Base-by-base conservation (phyloP, 306 rosid genomes). In the Ormosia emarginata region DNA sequence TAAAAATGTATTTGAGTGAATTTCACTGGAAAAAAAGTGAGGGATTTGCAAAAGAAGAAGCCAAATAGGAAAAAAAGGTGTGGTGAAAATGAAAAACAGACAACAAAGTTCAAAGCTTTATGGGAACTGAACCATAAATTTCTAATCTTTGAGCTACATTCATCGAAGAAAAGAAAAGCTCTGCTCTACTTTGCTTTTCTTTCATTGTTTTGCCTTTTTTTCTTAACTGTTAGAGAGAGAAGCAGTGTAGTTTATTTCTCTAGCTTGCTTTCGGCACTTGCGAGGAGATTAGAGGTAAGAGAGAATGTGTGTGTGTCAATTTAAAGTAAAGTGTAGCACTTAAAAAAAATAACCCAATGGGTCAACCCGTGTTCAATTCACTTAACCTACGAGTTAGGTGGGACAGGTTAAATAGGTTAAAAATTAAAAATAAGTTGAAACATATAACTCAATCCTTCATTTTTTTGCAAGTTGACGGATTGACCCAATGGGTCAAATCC, bases 91-190 rank as follows among this genome's bases (percentile, higher is more conserved):
- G 30, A 17, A 12, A 53, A 76, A 67, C 53, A 58, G 85, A 73
- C 12, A 43, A 14, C 70, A 85, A 84, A 87, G 83, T 69, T 29
- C 5, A 83, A 75, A 86, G 83, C 87, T 81, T 83, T 87, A 71
- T 30, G 80, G 59, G 33, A 56, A 78, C 67, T 59, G 79, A 67
- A 82, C 70, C 64, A 56, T 69, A 82, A 85, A 78, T 18, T 49
- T 85, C 37, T 59, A 78, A 84, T 47, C 75, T 79, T 79, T 58
- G 74, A 76, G 88, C 74, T 81, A 70, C 84, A 82, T 44, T 74
- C 57, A 74, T 67, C 36, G 67, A 64, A 82, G 39, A 80, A 75
- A 65, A 78, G 30, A 65, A 72, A 67, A 32, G 6, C 53, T 11
- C 53, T 47, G 66, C 64, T 65, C 55, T 29, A 84, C 82, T 76